phyloP scores from a whole-genome alignment of 768 basidiomycete genomes.

The Fibroporia radiculosa region DNA sequence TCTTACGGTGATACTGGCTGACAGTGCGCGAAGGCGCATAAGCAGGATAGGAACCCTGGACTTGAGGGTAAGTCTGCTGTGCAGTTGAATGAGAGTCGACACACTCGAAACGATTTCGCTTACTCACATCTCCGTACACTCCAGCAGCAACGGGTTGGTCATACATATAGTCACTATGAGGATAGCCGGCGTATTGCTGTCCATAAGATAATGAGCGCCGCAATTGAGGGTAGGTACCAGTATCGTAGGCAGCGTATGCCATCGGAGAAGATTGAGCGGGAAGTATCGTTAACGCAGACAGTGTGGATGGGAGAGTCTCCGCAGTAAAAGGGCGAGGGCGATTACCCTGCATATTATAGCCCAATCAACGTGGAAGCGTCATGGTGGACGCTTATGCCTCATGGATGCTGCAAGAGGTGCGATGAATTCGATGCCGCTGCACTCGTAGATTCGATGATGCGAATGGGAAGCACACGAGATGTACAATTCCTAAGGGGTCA shows the following conservation, averaged over 20 bases:
- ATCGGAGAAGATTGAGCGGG: no score
- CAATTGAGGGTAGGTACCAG: slow-evolving; percentile 27
- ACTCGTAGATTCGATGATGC: no score
- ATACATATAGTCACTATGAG: slow-evolving; percentile 23
- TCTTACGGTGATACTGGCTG: slow-evolving; percentile 17
- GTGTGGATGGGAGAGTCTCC: no score
- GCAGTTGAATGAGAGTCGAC: slow-evolving; percentile 5
- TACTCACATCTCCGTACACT: slow-evolving; percentile 38
- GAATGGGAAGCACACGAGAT: no score
- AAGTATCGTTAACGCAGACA: no score
- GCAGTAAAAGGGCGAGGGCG: no score
- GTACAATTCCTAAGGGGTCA: no score
- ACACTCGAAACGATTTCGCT: neutral
- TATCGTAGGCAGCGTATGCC: slow-evolving; percentile 37
- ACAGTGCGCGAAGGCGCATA: slow-evolving; percentile 26
- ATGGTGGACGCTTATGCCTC: no score
- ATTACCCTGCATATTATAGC: no score
- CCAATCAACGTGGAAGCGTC: no score
- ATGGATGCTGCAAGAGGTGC: no score
- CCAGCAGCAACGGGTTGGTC: slow-evolving; percentile 30
- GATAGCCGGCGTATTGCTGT: slow-evolving; percentile 13
- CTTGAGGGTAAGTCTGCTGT: slow-evolving; percentile 30
- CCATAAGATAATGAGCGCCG: slow-evolving; percentile 18
- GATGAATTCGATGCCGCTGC: no score
- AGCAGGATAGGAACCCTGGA: slow-evolving; percentile 34